Percentiles rank a stretch among this genome's conserved stretches.
Evolutionary conservation across 306 rosid species (phyloP).

Genomic region (Senna siamea): DNA sequence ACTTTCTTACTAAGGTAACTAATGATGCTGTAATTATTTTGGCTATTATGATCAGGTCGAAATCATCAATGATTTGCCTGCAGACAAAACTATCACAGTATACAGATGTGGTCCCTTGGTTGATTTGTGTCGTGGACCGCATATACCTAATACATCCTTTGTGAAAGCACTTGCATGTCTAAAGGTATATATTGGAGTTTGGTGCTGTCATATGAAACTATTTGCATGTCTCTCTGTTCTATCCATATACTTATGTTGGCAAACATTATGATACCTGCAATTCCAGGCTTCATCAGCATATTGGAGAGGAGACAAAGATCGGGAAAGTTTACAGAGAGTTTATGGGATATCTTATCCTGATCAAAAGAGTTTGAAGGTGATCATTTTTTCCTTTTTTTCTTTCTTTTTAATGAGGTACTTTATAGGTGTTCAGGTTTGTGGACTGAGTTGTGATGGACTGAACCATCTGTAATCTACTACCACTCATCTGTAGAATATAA

Average conservation of each 20-base stretch:
- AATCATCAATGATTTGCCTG: conserved; percentile 92
- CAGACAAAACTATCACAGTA: conserved; percentile 91
- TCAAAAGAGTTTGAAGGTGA: conserved; percentile 85
- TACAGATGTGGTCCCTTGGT: conserved; percentile 96
- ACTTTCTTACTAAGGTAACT: conserved; percentile 25
- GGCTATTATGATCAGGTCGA: conserved; percentile 65
- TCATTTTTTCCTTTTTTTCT: conserved; percentile 8
- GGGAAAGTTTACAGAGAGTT: conserved; percentile 95
- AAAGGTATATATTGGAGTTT: conserved; percentile 57
- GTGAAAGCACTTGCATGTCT: conserved; percentile 91
- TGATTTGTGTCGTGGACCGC: conserved; percentile 98
- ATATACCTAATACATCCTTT: conserved; percentile 95
- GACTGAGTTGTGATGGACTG: conserved; percentile 16
- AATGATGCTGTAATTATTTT: conserved; percentile 22
- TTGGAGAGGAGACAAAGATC: conserved; percentile 92
- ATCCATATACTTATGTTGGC: background rate
- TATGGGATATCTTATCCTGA: conserved; percentile 98
- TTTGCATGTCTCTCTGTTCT: conserved; percentile 8
- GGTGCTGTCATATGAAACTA: conserved; percentile 20
- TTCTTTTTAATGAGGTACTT: background rate
- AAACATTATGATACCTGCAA: conserved; percentile 39
- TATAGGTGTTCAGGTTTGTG: background rate
- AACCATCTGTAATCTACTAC: conserved; percentile 14
- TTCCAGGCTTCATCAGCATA: conserved; percentile 95
- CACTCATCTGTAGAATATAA: background rate